Evolutionary conservation across 2,329 filamentous ascomycete species (phyloP).

Genomic region (Pseudocercospora vitis): DNA sequence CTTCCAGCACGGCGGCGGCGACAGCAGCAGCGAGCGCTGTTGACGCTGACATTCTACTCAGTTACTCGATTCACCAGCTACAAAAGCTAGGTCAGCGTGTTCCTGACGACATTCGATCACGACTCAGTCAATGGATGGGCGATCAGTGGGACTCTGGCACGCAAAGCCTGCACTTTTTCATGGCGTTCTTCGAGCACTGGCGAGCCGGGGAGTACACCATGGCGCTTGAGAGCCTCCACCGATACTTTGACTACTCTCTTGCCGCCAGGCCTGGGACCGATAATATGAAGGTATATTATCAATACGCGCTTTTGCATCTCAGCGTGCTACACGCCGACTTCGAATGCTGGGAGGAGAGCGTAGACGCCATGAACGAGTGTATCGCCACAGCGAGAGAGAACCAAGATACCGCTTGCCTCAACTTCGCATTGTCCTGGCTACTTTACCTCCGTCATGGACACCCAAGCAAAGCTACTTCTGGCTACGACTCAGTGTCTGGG

Average conservation of each 20-base stretch:
- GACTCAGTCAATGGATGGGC: slow-evolving; percentile 55
- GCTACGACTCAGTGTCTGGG: slow-evolving; percentile 28
- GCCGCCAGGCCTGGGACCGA: slow-evolving; percentile 26
- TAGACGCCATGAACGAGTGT: slow-evolving; percentile 92
- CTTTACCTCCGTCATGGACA: slow-evolving; percentile 91
- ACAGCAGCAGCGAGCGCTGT: slow-evolving; percentile 24
- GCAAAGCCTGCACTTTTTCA: slow-evolving; percentile 37
- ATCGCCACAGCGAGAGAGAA: slow-evolving; percentile 92
- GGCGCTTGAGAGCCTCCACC: slow-evolving; percentile 85
- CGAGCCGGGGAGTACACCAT: slow-evolving; percentile 84
- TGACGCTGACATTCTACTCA: slow-evolving; percentile 57
- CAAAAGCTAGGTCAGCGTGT: slow-evolving; percentile 80
- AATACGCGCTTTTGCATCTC: slow-evolving; percentile 90
- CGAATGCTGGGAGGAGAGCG: slow-evolving; percentile 82
- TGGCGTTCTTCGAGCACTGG: slow-evolving; percentile 82
- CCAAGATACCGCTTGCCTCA: slow-evolving; percentile 86
- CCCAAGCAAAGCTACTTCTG: slow-evolving; percentile 51
- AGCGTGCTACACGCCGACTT: slow-evolving; percentile 94
- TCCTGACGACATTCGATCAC: slow-evolving; percentile 69
- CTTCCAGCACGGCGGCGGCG: not conserved
- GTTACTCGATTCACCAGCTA: slow-evolving; percentile 85
- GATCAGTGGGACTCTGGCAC: slow-evolving; percentile 31
- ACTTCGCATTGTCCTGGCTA: slow-evolving; percentile 93
- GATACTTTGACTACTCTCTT: slow-evolving; percentile 89
- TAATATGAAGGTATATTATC: slow-evolving; percentile 65